Evolutionary conservation across 768 basidiomycete genomes (phyloP).

Genomic region (Pulveroboletus sp.): DNA sequence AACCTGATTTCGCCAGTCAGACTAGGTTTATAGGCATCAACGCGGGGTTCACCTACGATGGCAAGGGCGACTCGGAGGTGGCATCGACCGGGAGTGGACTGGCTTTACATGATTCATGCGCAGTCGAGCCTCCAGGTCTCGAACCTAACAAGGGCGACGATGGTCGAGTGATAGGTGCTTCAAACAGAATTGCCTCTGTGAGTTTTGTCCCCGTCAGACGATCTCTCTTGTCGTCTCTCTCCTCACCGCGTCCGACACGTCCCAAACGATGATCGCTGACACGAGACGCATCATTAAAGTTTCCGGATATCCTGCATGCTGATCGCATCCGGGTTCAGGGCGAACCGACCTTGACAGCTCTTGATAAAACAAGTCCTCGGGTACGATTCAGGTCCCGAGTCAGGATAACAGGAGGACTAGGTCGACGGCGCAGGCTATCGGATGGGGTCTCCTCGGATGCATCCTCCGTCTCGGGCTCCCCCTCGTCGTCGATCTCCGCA

Average conservation of each 20-base stretch:
- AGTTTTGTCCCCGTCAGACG: too few species aligned
- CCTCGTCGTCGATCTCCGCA: conserved; percentile 78
- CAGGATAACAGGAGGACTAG: conserved; percentile 69
- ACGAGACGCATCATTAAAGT: background rate
- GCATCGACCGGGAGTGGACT: background rate
- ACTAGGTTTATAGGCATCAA: background rate
- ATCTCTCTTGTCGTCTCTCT: too few species aligned
- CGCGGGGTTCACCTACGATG: conserved; percentile 1
- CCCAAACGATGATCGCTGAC: too few species aligned
- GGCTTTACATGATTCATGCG: background rate
- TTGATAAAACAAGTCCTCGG: conserved; percentile 21
- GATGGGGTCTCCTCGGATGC: conserved; percentile 22
- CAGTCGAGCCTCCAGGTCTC: conserved; percentile 2
- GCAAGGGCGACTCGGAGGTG: conserved; percentile 7
- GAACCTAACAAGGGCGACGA: conserved; percentile 15
- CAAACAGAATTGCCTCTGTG: background rate
- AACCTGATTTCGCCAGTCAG: background rate
- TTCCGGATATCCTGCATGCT: background rate
- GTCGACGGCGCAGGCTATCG: conserved; percentile 39
- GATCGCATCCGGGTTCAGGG: conserved; percentile 10
- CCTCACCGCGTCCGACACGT: too few species aligned
- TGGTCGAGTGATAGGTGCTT: background rate
- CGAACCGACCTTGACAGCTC: conserved; percentile 7
- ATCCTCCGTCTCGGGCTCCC: conserved; percentile 55
- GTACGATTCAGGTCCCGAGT: conserved; percentile 75